These are phyloP conservation scores for Sordariomycetes sp. DNA, from an alignment of 2,329 filamentous ascomycete species.

Conservation along the genomic window DNA sequence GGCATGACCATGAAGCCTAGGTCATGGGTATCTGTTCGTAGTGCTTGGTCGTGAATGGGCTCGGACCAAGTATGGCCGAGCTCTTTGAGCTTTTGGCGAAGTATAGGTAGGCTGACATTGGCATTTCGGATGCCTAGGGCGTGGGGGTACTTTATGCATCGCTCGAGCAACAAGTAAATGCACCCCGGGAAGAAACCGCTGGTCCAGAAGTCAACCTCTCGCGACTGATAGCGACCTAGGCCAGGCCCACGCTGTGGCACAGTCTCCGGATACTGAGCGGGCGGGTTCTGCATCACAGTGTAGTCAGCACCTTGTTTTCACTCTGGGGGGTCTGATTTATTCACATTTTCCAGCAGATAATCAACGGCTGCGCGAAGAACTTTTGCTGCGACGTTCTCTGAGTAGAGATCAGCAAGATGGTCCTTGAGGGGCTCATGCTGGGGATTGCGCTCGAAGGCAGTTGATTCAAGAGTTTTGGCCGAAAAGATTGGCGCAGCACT, in stretches of 20 bases:
- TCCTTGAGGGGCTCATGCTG: too few relatives aligned
- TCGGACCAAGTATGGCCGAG: constrained; percentile 21
- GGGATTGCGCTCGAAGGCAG: too few relatives aligned
- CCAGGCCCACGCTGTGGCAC: constrained; percentile 9
- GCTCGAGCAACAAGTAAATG: constrained; percentile 23
- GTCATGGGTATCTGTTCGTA: constrained; percentile 41
- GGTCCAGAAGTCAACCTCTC: constrained; percentile 20
- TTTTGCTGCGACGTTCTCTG: too few relatives aligned
- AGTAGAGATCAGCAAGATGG: too few relatives aligned
- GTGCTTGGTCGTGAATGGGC: constrained; percentile 22
- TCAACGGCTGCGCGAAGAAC: too few relatives aligned
- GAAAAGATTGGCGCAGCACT: too few relatives aligned
- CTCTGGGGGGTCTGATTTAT: too few relatives aligned
- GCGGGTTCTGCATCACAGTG: constrained; percentile 10
- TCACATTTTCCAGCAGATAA: too few relatives aligned
- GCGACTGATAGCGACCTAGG: constrained; percentile 7
- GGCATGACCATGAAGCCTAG: constrained; percentile 45
- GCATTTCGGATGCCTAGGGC: too few relatives aligned
- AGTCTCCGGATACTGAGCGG: constrained; percentile 9
- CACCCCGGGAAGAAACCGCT: constrained; percentile 28
- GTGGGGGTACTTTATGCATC: constrained; percentile 19
- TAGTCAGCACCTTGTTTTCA: too few relatives aligned
- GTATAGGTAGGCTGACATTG: constrained; percentile 3
- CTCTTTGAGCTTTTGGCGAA: constrained; percentile 13
- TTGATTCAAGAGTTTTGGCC: too few relatives aligned